Percentiles rank a stretch among this genome's conserved stretches.
These are phyloP conservation scores for Alternaria viburni DNA, from an alignment of 2,329 filamentous ascomycete species.

Conservation along the genomic window DNA sequence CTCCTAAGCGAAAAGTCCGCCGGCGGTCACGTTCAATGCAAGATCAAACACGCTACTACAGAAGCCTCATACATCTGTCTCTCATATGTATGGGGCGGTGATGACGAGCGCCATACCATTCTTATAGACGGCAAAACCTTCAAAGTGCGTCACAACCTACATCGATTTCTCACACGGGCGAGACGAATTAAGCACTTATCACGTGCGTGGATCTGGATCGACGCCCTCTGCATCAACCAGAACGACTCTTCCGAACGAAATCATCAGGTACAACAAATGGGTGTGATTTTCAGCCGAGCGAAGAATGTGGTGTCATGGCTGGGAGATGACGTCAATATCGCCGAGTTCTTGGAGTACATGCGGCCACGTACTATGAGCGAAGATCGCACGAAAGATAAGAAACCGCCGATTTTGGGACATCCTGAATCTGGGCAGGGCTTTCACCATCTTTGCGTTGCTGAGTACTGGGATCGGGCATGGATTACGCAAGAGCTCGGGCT, in stretches of 20 bases:
- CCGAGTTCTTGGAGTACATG: not conserved
- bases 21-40: slow-evolving; percentile 3
- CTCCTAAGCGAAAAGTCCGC: not conserved
- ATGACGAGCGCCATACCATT: not conserved
- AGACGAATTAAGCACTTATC: not conserved
- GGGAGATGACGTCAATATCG: not conserved
- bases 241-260: not conserved
- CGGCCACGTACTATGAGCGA: not conserved
- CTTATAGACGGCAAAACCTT: not conserved
- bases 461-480: slow-evolving; percentile 10
- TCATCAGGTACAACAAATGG: slow-evolving; percentile 1
- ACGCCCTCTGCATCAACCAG: slow-evolving; percentile 13
- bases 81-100: slow-evolving; percentile 13
- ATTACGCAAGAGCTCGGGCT: slow-evolving; percentile 5
- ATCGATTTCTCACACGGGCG: not conserved
- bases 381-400: not conserved
- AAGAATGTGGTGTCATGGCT: not conserved
- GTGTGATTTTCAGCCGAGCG: not conserved
- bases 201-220: slow-evolving; percentile 1
- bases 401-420: not conserved
- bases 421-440: not conserved
- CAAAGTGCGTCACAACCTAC: slow-evolving; percentile 4
- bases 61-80: slow-evolving; percentile 6
- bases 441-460: not conserved
- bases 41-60: not conserved